phyloP scores from a whole-genome alignment of 768 basidiomycete species.

The Suillus plorans region DNA sequence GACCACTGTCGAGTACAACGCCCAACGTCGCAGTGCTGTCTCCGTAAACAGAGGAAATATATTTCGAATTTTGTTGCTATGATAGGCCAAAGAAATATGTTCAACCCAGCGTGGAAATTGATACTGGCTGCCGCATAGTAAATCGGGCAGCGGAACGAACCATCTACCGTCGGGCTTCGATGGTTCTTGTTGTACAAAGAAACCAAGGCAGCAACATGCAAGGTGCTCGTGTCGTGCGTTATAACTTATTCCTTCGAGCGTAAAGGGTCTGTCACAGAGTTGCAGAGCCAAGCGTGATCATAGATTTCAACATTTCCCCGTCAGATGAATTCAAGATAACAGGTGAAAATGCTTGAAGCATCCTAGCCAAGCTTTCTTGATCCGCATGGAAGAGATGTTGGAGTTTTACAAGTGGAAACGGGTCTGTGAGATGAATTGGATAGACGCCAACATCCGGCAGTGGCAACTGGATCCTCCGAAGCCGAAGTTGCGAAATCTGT shows the following conservation, averaged over 20 bases:
- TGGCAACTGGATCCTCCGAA: neutral
- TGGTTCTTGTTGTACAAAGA: neutral
- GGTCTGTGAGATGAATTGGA: neutral
- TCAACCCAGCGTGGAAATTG: too few species aligned
- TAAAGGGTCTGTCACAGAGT: neutral
- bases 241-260: neutral
- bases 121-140: neutral
- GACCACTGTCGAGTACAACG: too few species aligned
- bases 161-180: neutral
- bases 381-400: neutral
- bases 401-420: neutral
- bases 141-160: neutral
- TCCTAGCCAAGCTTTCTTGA: neutral
- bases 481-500: neutral
- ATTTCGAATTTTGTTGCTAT: too few species aligned
- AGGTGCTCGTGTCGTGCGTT: neutral
- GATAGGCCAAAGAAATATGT: too few species aligned
- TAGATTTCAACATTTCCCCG: neutral
- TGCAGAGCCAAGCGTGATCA: neutral
- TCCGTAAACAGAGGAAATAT: too few species aligned
- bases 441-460: neutral
- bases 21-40: too few species aligned
- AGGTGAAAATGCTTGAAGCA: neutral
- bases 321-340: neutral
- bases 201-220: neutral